Base-by-base conservation (phyloP, 768 basidiomycete species). In the Rhodosporidiobolus odoratus region DNA sequence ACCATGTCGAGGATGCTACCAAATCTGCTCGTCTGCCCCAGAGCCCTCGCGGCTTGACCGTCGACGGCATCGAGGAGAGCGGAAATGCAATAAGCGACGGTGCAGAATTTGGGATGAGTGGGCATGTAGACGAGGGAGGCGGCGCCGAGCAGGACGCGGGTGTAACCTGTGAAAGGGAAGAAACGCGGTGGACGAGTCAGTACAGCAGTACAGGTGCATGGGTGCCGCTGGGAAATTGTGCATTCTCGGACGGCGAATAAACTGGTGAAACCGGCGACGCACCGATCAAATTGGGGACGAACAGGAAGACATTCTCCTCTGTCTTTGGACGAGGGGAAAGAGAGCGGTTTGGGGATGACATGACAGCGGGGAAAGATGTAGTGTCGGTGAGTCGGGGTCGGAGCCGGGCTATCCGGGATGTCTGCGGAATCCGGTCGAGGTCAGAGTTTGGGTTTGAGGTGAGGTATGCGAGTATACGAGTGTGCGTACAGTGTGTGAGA, bases 1-100 rank as follows among this genome's bases (percentile, higher is more conserved):
- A 99, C 95, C 96, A 99, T 99, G 80, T 99, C 96, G 76, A 99
- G 81, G 53, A 98, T 95, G 5, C 92, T 93, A 32, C 96, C 96
- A 80, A 98, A 97, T 81, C 95, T 94, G 64, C 90, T 92, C 9
- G 92, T 89, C 81, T 99, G 94, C 17, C 87, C 87, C 50, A 96
- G 82, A 1, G 87, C 86, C 56, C 96, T 84, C 19, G 96, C 96
- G 15, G 89, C 94, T 77, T 89, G 88, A 4, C 96, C 96, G 74
- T 98, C 96, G 37, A 94, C 89, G 23, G 92, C 96, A 78, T 99
- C 96, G 75, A 99, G 83, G 52, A 99, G 84, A 79, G 91, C 93
- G 17, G 93, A 97, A 66, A 97, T 80, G 68, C 86, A 85, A 80
- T 99, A 99, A 40, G 91, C 83, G 48, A 94, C 78, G 0, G 93